Percentiles rank a stretch among this genome's conserved stretches.
phyloP scores from a whole-genome alignment of 768 basidiomycete genomes.

The Asterophora parasitica region DNA sequence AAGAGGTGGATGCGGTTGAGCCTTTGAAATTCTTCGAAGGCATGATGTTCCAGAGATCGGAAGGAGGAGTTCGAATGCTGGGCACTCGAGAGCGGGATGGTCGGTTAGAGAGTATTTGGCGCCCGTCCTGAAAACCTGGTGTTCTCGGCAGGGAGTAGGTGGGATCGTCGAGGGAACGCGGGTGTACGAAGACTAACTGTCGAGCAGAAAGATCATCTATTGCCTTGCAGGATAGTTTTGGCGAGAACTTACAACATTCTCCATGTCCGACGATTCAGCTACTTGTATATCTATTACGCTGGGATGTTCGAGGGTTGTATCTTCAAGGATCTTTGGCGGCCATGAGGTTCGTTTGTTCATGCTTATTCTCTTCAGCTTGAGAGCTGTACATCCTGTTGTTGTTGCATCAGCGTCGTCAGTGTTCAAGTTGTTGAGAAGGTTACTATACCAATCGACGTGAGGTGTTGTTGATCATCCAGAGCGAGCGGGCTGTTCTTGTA shows the following conservation, averaged over 20 bases:
- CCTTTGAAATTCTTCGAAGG: neutral
- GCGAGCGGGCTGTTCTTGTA: conserved; percentile 2
- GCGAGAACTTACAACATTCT: conserved; percentile 6
- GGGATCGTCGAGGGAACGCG: neutral
- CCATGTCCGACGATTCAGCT: neutral
- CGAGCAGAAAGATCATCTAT: neutral
- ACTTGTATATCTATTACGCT: neutral
- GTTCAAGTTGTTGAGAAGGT: neutral
- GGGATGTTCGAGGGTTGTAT: neutral
- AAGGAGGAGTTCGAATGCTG: conserved; percentile 13
- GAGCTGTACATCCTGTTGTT: conserved; percentile 5
- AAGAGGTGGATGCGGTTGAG: neutral
- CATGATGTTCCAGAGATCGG: conserved; percentile 8
- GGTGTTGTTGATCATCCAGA: conserved; percentile 2
- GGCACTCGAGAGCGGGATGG: conserved; percentile 4
- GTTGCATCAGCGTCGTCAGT: conserved; percentile 1
- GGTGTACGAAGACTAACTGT: conserved; percentile 1
- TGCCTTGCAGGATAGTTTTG: neutral
- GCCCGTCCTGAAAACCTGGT: conserved; percentile 1
- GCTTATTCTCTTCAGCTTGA: neutral
- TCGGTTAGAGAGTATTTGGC: conserved; percentile 7
- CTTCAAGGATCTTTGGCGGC: conserved; percentile 1
- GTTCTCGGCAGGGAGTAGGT: neutral
- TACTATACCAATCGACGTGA: conserved; percentile 7
- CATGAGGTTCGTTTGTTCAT: conserved; percentile 3